phyloP scores from a whole-genome alignment of 441 rosid genomes.

The Arabidopsis hybrid region DNA sequence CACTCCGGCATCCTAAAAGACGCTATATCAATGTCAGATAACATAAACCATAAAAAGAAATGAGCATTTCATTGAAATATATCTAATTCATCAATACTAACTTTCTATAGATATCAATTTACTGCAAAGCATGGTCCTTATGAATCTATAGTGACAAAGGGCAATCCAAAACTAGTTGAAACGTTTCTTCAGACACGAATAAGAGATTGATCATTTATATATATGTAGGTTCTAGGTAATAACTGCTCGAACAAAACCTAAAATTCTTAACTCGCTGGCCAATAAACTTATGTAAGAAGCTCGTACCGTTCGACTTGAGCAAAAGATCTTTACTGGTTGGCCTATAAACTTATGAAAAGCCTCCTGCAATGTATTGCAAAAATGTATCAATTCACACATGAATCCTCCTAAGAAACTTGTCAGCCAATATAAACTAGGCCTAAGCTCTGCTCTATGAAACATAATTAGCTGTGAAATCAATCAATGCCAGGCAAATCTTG shows the following conservation, averaged over 20 bases:
- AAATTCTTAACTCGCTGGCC: not conserved
- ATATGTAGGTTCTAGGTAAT: not conserved
- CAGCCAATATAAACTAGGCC: not conserved
- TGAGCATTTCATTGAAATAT: constrained; percentile 1
- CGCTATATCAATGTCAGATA: constrained; percentile 30
- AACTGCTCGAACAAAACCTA: not conserved
- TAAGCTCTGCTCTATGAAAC: not conserved
- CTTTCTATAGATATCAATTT: constrained; percentile 12
- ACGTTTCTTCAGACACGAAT: not conserved
- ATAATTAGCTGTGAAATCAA: not conserved
- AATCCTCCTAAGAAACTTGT: not conserved
- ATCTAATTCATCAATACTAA: not conserved
- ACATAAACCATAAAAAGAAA: constrained; percentile 1
- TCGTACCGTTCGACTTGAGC: constrained; percentile 90
- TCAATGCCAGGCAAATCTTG: not conserved
- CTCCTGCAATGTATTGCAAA: constrained; percentile 53
- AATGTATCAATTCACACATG: constrained; percentile 9
- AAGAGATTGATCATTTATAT: not conserved
- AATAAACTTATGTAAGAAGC: not conserved
- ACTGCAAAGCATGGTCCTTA: constrained; percentile 5
- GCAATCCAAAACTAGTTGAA: constrained; percentile 13
- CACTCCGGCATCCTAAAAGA: constrained; percentile 92
- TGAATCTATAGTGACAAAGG: constrained; percentile 16
- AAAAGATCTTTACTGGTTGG: constrained; percentile 76
- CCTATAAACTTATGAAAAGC: constrained; percentile 89